Base-by-base conservation (phyloP, 768 basidiomycete genomes). In the Strobilomyces dryophilus region DNA sequence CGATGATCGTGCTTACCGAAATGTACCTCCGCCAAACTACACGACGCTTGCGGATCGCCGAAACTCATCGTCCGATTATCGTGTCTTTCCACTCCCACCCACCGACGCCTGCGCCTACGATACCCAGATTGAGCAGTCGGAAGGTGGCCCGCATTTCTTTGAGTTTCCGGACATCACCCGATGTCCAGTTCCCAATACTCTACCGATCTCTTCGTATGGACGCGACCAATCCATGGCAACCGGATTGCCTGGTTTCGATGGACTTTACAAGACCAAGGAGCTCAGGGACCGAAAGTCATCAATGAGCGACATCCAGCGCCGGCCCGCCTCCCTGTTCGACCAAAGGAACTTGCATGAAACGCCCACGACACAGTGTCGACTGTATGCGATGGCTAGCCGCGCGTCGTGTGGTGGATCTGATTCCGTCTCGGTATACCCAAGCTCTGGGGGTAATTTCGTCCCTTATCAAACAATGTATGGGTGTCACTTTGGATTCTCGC, bases 91-190 rank as follows among this genome's bases (percentile, higher is more conserved):
- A n/a, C 39, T 32, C 9, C 42, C 56, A 15, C 40, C 58, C 21
- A 49, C 55, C n/a, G 49, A 49, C 18, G 47, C 55, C n/a, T 53
- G 61, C 45, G 24, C 39, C 31, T 56, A 55, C 32, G 45, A 52
- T 15, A 8, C 61, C 45, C 58, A 46, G 15, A n/a, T 47, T 8
- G 56, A 59, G 21, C 51, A 58, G 8, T 47, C 58, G 14, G 52
- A 52, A 9, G 31, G 26, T 17, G 54, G 52, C 32, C 57, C 61
- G 41, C 59, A 66, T 35, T 71, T 63, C 14, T 67, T 62, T 17
- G 67, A 69, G 27, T 49, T 61, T 35, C 36, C 68, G 27, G 67
- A 69, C 31, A 49, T 51, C 20, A 69, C 69, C 5, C 64, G 54
- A 52, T 63, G 56, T 44, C 61, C 69, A 32, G 59, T 64, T 32